Evolutionary conservation across 2,329 filamentous ascomycete species (phyloP).

Genomic region (Fusarium tjaetaba): DNA sequence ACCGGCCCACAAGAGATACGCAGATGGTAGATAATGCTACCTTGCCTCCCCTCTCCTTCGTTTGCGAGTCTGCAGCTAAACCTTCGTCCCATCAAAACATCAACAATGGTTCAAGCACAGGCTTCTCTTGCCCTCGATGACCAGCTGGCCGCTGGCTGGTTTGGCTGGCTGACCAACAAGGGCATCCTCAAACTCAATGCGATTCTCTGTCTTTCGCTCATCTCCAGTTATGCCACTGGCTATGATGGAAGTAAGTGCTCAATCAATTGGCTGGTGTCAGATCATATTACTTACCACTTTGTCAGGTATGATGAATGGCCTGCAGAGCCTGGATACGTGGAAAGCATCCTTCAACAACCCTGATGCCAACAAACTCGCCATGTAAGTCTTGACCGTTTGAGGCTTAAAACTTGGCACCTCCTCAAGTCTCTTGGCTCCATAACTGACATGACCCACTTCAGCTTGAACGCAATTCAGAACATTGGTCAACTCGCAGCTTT

Average conservation of each 20-base stretch:
- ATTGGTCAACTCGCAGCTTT: slow-evolving; percentile 14
- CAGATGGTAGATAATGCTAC: slow-evolving; percentile 16
- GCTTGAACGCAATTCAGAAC: slow-evolving; percentile 15
- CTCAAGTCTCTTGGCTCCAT: background rate
- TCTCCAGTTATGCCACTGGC: slow-evolving; percentile 13
- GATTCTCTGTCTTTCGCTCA: slow-evolving; percentile 14
- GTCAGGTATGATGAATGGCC: slow-evolving; percentile 5
- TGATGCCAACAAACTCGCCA: slow-evolving; percentile 5
- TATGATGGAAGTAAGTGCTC: slow-evolving; percentile 7
- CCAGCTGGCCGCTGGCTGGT: slow-evolving; percentile 17
- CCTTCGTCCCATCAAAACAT: background rate
- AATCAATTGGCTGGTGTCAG: too few species aligned
- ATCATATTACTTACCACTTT: background rate
- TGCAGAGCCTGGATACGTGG: slow-evolving; percentile 16
- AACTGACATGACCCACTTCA: background rate
- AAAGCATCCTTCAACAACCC: slow-evolving; percentile 9
- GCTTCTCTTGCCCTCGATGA: slow-evolving; percentile 15
- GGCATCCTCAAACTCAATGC: slow-evolving; percentile 19
- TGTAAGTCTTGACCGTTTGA: background rate
- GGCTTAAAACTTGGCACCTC: background rate
- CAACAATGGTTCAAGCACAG: slow-evolving; percentile 19
- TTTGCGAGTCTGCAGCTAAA: background rate
- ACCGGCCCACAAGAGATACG: slow-evolving; percentile 18
- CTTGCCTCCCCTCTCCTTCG: background rate
- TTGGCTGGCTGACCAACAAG: slow-evolving; percentile 12